Base-by-base conservation (phyloP, 441 rosid species). In the Jatropha podagrica region DNA sequence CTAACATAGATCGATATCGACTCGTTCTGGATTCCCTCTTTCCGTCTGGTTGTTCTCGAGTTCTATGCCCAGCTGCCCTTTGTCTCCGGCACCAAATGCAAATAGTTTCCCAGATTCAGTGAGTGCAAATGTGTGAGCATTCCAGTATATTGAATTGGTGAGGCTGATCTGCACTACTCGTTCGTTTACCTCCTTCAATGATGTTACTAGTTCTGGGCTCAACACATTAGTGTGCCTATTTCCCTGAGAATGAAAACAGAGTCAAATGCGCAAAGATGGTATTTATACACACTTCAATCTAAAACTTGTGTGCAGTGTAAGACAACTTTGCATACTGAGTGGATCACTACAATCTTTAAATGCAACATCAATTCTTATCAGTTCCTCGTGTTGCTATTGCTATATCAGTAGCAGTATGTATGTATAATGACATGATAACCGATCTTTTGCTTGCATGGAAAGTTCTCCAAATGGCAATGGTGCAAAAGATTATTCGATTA, bases 51-150 rank as follows among this genome's bases (percentile, higher is more conserved):
- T 85, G 69, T 77, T 83, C 32, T 78, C 85, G 37, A 91, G 92
- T 79, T 90, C 90, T 69, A 84, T 65, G 26, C 99, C 99, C n/a
- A 96, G 97, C 85, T 96, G 98, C 74, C 99, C 99, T 48, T 91
- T 90, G 85, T 92, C 98, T 1, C 98, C 99, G 0, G 96, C 96
- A 1, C 99, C 98, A 56, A 96, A 92, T 0, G 97, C 95, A 3
- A 77, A 92, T 0, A 96, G 88, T 82, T 89, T 94, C 73, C 97
- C 99, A 0, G 96, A 83, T 80, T 96, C 98, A 0, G 97, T 85
- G 51, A 96, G 92, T 4, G 98, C 98, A 77, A 96, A 87, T 1
- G 98, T 96, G 84, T 96, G 99, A 3, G 95, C 99, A 42, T 88
- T 92, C 97, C 95, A 90, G 78, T 89, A 87, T 79, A 87, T 77